phyloP scores from a whole-genome alignment of 2,329 filamentous ascomycete species.

The Cladosporium velox region DNA sequence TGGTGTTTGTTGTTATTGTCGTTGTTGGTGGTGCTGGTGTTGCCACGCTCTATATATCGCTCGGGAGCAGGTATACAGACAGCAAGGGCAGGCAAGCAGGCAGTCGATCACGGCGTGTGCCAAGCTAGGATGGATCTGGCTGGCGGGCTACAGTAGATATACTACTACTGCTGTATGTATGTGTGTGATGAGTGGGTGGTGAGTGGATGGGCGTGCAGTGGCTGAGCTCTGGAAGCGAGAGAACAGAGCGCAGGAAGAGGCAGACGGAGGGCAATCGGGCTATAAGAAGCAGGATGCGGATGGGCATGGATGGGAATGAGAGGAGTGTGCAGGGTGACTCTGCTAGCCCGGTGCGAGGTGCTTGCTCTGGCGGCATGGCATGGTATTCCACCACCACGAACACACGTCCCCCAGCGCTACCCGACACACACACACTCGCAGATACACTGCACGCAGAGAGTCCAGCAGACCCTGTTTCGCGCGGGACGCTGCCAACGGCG shows the following conservation, averaged over 20 bases:
- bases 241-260: not conserved
- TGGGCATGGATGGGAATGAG: conserved; percentile 9
- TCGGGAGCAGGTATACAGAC: not conserved
- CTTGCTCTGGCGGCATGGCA: conserved; percentile 6
- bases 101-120: not conserved
- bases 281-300: conserved; percentile 7
- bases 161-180: not conserved
- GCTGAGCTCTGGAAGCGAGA: conserved; percentile 13
- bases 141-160: not conserved
- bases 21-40: not conserved
- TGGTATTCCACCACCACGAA: conserved; percentile 11
- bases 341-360: conserved; percentile 11
- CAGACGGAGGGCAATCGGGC: not conserved
- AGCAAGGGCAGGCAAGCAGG: not conserved
- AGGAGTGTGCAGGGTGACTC: conserved; percentile 9
- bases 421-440: not conserved
- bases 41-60: not conserved
- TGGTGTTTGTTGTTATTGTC: not conserved
- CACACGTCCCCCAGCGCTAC: conserved; percentile 19
- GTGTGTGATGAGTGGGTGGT: not conserved
- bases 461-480: conserved; percentile 22
- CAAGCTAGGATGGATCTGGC: conserved; percentile 14
- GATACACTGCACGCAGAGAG: not conserved
- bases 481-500: conserved; percentile 14
- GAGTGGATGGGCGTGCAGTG: not conserved